Evolutionary conservation across 805 yeast species (phyloP).

Genomic region (Tetrapisispora iriomotensis): DNA sequence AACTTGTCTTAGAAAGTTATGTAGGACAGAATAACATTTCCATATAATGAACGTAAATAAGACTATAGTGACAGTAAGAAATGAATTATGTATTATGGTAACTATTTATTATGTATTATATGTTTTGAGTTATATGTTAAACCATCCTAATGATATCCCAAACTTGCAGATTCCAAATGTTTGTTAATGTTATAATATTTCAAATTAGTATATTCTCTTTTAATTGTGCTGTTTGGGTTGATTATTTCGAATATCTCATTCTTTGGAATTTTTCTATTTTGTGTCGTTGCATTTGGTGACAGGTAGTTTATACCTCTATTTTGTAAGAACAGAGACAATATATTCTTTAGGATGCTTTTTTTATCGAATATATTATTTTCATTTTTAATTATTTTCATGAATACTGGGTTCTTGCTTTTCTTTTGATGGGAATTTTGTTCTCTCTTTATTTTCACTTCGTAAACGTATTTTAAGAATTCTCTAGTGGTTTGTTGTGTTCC

Average conservation of each 20-base stretch:
- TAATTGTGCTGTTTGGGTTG: neutral
- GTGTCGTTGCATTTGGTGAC: constrained; percentile 21
- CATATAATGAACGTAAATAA: too few relatives aligned
- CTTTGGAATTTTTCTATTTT: constrained; percentile 2
- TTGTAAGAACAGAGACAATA: constrained; percentile 27
- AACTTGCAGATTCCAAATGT: too few relatives aligned
- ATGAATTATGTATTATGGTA: too few relatives aligned
- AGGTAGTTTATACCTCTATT: constrained; percentile 33
- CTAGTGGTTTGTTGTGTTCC: constrained; percentile 58
- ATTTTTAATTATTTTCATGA: constrained; percentile 13
- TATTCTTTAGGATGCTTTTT: constrained; percentile 26
- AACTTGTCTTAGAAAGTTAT: too few relatives aligned
- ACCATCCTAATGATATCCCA: too few relatives aligned
- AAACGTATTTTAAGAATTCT: constrained; percentile 43
- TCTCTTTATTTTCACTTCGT: too few relatives aligned
- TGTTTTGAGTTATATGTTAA: too few relatives aligned
- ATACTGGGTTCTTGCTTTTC: constrained; percentile 23
- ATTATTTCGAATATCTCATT: neutral
- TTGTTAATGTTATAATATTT: neutral
- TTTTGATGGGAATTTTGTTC: neutral
- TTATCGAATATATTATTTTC: constrained; percentile 32
- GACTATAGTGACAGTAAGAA: too few relatives aligned
- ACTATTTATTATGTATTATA: too few relatives aligned
- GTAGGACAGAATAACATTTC: too few relatives aligned
- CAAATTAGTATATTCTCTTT: neutral